A percentile compares a stretch with the other conserved stretches of the same genome.
These are phyloP conservation scores for Fusarium protoensiforme DNA, from an alignment of 2,329 filamentous ascomycete genomes.

Conservation along the genomic window DNA sequence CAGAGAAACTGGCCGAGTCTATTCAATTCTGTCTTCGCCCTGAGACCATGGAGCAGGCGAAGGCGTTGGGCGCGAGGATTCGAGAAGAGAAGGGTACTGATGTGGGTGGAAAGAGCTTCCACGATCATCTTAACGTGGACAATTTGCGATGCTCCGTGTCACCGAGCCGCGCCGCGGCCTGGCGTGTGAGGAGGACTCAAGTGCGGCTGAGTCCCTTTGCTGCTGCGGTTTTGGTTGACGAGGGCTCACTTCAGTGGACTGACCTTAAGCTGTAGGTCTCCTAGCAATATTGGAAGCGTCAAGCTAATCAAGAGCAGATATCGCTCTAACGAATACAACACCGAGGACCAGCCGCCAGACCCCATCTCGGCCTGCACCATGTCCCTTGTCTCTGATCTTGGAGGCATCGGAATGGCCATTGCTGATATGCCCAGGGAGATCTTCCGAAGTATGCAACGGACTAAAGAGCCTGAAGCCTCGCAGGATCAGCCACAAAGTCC, in stretches of 20 bases:
- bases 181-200: conserved; percentile 76
- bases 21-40: conserved; percentile 70
- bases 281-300: not conserved
- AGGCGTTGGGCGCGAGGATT: conserved; percentile 72
- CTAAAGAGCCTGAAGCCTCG: conserved; percentile 22
- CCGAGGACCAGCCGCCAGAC: conserved; percentile 81
- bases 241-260: conserved; percentile 72
- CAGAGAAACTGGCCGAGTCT: conserved; percentile 72
- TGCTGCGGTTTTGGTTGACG: conserved; percentile 74
- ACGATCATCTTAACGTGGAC: conserved; percentile 74
- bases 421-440: conserved; percentile 75
- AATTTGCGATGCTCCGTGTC: conserved; percentile 76
- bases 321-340: conserved; percentile 74
- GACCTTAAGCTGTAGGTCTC: conserved; percentile 76
- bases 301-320: conserved; percentile 53
- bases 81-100: conserved; percentile 73
- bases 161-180: conserved; percentile 76
- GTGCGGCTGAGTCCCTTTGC: conserved; percentile 78
- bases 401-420: conserved; percentile 83
- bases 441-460: conserved; percentile 54
- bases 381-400: conserved; percentile 84
- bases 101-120: conserved; percentile 74
- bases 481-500: conserved; percentile 1
- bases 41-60: conserved; percentile 66
- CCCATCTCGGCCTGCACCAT: conserved; percentile 81